A percentile compares a stretch with the other conserved stretches of the same genome.
Evolutionary conservation across 164 flowering plant species (phyloP).

Genomic region (Pachysandra terminalis): DNA sequence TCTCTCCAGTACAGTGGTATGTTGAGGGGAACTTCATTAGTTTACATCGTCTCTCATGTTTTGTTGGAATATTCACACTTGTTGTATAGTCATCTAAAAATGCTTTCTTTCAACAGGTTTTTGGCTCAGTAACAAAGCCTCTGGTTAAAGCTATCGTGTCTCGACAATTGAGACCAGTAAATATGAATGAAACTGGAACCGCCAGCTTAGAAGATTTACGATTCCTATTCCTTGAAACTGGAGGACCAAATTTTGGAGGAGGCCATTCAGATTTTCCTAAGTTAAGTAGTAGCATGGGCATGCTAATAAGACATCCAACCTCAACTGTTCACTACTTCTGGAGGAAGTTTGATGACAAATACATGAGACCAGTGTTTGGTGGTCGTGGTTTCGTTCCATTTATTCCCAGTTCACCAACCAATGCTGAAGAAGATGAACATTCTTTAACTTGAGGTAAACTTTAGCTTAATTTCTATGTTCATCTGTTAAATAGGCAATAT

Average conservation of each 20-base stretch:
- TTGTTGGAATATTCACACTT: not conserved
- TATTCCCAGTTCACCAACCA: slow-evolving; percentile 54
- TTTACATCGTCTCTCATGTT: not conserved
- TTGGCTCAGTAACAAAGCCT: slow-evolving; percentile 71
- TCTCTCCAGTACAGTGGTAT: slow-evolving; percentile 70
- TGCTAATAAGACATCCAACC: slow-evolving; percentile 53
- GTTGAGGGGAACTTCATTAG: slow-evolving; percentile 2
- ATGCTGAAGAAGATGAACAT: slow-evolving; percentile 14
- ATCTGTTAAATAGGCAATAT: too few relatives aligned
- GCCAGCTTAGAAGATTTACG: slow-evolving; percentile 51
- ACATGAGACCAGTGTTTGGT: slow-evolving; percentile 81
- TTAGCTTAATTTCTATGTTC: too few relatives aligned
- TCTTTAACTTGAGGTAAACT: not conserved
- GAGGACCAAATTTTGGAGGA: slow-evolving; percentile 19
- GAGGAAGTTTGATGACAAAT: slow-evolving; percentile 75
- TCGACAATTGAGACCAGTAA: slow-evolving; percentile 18
- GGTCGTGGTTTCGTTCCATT: slow-evolving; percentile 68
- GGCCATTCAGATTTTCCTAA: slow-evolving; percentile 12
- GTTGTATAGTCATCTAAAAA: not conserved
- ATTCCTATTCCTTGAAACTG: slow-evolving; percentile 41
- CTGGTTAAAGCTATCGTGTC: slow-evolving; percentile 46
- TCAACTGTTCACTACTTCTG: slow-evolving; percentile 71
- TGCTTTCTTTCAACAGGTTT: slow-evolving; percentile 37
- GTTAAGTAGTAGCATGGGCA: slow-evolving; percentile 35
- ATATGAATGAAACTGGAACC: slow-evolving; percentile 35